These are phyloP conservation scores for Fusarium falciforme DNA, from an alignment of 2,329 filamentous ascomycete genomes.

Conservation along the genomic window DNA sequence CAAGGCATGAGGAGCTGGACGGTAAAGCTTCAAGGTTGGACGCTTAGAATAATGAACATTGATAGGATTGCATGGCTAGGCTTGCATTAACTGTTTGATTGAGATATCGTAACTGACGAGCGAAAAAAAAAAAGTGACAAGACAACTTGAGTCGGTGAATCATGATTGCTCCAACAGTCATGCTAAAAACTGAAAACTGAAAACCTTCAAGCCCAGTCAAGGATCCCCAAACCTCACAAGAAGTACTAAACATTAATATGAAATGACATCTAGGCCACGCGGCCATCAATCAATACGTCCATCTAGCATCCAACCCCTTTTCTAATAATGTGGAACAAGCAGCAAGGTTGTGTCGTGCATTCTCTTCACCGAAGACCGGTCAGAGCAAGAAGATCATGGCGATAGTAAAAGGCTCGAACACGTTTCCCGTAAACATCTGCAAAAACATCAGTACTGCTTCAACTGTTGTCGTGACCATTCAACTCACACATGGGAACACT, in stretches of 20 bases:
- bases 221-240: neutral
- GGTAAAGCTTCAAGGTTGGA: neutral
- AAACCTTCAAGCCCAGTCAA: neutral
- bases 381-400: slow-evolving; percentile 74
- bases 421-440: slow-evolving; percentile 83
- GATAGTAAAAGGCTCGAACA: slow-evolving; percentile 78
- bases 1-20: slow-evolving; percentile 36
- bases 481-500: slow-evolving; percentile 85
- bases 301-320: neutral
- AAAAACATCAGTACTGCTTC: neutral
- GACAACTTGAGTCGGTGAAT: neutral
- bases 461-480: slow-evolving; percentile 62
- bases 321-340: neutral
- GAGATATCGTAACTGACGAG: slow-evolving; percentile 2
- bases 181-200: neutral
- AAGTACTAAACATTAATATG: slow-evolving; percentile 11
- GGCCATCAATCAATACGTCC: neutral
- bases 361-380: slow-evolving; percentile 44
- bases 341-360: neutral
- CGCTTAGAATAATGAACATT: neutral
- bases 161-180: neutral
- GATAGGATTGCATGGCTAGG: neutral
- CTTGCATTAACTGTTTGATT: slow-evolving; percentile 10
- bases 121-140: neutral
- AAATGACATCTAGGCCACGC: neutral